These are phyloP conservation scores for Melaleuca alternifolia DNA, from an alignment of 345 rosid genomes.

Conservation along the genomic window DNA sequence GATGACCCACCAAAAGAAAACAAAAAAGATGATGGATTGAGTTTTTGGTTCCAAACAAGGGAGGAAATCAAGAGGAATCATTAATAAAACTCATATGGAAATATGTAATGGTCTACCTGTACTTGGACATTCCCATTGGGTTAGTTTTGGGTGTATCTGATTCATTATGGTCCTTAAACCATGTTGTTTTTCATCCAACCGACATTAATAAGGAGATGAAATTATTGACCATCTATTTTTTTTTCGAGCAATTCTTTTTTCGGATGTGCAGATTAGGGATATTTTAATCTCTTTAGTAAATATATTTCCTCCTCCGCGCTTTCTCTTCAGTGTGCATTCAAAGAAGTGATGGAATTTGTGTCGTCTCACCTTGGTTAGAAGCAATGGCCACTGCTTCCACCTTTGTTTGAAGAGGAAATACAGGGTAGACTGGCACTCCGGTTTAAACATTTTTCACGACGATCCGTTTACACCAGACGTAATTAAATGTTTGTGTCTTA, in stretches of 20 bases:
- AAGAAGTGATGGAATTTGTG: not conserved
- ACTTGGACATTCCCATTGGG: not conserved
- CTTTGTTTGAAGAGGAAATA: not conserved
- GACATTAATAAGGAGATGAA: not conserved
- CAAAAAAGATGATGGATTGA: not conserved
- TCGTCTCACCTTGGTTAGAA: not conserved
- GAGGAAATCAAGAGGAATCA: not conserved
- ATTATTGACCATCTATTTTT: not conserved
- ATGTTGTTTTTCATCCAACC: not conserved
- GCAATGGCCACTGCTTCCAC: not conserved
- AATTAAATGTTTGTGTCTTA: not conserved
- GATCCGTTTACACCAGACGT: not conserved
- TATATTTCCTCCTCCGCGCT: not conserved
- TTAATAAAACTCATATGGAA: not conserved
- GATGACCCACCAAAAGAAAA: not conserved
- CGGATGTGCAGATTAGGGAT: not conserved
- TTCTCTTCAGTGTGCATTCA: not conserved
- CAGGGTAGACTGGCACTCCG: not conserved
- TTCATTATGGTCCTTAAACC: not conserved
- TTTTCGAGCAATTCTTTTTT: not conserved
- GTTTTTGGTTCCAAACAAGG: not conserved
- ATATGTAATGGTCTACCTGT: not conserved
- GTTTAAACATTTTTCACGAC: not conserved
- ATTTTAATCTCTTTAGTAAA: not conserved
- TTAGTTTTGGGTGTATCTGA: not conserved